Base-by-base conservation (phyloP, 176 grass and related monocot genomes). In the Bonia amplexicaulis region DNA sequence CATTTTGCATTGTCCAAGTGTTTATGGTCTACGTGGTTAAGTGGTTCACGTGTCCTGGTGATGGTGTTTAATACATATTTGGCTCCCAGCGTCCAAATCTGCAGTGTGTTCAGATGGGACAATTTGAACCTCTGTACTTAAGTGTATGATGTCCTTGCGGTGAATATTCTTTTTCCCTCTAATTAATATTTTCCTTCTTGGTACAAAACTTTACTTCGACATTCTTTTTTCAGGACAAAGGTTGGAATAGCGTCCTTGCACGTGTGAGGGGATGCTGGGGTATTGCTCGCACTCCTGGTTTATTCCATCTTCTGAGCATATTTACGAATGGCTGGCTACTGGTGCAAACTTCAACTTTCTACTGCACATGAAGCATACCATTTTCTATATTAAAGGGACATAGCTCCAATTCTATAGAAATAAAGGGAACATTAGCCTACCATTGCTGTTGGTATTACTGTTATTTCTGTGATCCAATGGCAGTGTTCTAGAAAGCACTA, bases 1-100 rank as follows among this genome's bases (percentile, higher is more conserved):
- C 69, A 77, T 86, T 86, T 76, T 80, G 80, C 68, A 87, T 62
- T n/a, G 63, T 80, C 60, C 61, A 37, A 39, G 26, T 84, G 53
- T 47, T 25, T 55, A 10, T 75, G 61, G 15, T 37, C 15, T 35
- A 27, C 1, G 23, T 61, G 23, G 23, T 13, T 13, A 74, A 73
- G 9, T 66, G 37, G 23, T 54, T 64, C 60, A 25, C 47, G 16
- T 31, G 15, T 37, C 72, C 60, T 66, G 31, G 69, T 12, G 27
- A 60, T 49, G 57, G 26, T 71, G 14, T 54, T 71, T 16, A 61
- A 44, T 39, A 26, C 39, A 82, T 76, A 69, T 37, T 62, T 63
- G 53, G 4, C 46, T 73, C 20, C 40, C 71, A 71, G 54, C 6
- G 17, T 10, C 27, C 3, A 46, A 27, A 45, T 81, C 3, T 64